These are phyloP conservation scores for Coemansia sp. DNA, from an alignment of 192 early-diverging fungal genomes.

Conservation along the genomic window DNA sequence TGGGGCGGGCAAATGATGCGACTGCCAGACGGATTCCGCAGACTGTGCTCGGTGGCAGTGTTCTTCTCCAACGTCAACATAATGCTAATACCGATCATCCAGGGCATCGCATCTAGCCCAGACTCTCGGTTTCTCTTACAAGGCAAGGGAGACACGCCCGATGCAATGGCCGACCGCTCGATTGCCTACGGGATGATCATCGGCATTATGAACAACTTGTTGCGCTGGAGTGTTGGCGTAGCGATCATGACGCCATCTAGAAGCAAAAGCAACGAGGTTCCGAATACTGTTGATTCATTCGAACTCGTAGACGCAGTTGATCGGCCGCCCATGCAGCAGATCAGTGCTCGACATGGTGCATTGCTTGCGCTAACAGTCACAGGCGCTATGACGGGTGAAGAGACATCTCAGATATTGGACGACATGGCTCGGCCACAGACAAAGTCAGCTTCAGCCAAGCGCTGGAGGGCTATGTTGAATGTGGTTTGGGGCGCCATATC, in stretches of 20 bases:
- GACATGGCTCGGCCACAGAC: neutral
- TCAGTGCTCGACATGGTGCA: neutral
- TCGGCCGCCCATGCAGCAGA: neutral
- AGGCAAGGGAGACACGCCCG: slow-evolving; percentile 36
- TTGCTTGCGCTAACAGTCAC: neutral
- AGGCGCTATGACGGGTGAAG: neutral
- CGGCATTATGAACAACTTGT: slow-evolving; percentile 70
- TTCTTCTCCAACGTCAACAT: slow-evolving; percentile 73
- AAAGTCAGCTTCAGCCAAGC: neutral
- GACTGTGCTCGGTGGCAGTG: slow-evolving; percentile 61
- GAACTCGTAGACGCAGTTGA: neutral
- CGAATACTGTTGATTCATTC: slow-evolving; percentile 1
- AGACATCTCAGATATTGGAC: neutral
- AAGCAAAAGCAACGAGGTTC: neutral
- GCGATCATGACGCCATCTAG: slow-evolving; percentile 47
- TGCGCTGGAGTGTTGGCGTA: slow-evolving; percentile 75
- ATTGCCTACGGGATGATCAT: slow-evolving; percentile 77
- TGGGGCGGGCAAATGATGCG: slow-evolving; percentile 19
- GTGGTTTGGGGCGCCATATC: slow-evolving; percentile 2
- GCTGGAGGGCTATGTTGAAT: neutral
- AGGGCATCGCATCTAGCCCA: slow-evolving; percentile 52
- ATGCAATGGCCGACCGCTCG: slow-evolving; percentile 52
- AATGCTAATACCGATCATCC: slow-evolving; percentile 64
- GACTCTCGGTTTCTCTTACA: slow-evolving; percentile 42
- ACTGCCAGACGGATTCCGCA: slow-evolving; percentile 56